Percentiles rank a stretch among this genome's conserved stretches.
Evolutionary conservation across 768 basidiomycete genomes (phyloP).

Genomic region (Chalciporus sphaerocephalus): DNA sequence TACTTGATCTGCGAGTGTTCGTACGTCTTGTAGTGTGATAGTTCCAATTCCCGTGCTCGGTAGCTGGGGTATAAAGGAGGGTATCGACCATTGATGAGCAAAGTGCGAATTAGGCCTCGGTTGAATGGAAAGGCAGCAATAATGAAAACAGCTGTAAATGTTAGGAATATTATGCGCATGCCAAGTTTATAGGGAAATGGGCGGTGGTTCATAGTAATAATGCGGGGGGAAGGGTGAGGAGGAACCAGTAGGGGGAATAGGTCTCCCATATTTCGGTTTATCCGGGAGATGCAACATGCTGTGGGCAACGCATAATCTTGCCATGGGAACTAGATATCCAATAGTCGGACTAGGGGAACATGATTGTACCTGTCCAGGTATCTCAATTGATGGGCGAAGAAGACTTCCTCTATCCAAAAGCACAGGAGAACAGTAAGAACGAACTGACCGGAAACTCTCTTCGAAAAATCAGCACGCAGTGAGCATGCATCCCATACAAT

Average conservation of each 20-base stretch:
- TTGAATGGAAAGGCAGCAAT: conserved; percentile 22
- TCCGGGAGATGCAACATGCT: no score
- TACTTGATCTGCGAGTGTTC: conserved; percentile 36
- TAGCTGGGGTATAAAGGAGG: conserved; percentile 42
- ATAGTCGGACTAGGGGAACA: no score
- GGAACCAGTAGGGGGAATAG: background rate
- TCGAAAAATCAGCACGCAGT: no score
- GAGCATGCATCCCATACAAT: no score
- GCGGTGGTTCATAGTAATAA: no score
- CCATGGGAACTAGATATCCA: no score
- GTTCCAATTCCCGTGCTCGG: conserved; percentile 32
- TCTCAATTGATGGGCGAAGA: no score
- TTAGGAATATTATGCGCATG: conserved; percentile 5
- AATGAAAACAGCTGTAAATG: conserved; percentile 6
- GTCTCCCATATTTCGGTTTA: background rate
- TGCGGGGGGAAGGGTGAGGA: background rate
- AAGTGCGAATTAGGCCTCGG: conserved; percentile 14
- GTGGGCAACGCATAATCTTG: no score
- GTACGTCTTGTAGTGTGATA: conserved; percentile 39
- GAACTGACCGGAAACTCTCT: no score
- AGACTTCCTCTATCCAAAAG: no score
- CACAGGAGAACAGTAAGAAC: no score
- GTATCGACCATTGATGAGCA: conserved; percentile 16
- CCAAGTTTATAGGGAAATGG: conserved; percentile 1
- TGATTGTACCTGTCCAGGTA: no score